Evolutionary conservation across 2,329 filamentous ascomycete species (phyloP), one percentile per base, ranked within the genome.

Genomic region (Alternaria arborescens): DNA sequence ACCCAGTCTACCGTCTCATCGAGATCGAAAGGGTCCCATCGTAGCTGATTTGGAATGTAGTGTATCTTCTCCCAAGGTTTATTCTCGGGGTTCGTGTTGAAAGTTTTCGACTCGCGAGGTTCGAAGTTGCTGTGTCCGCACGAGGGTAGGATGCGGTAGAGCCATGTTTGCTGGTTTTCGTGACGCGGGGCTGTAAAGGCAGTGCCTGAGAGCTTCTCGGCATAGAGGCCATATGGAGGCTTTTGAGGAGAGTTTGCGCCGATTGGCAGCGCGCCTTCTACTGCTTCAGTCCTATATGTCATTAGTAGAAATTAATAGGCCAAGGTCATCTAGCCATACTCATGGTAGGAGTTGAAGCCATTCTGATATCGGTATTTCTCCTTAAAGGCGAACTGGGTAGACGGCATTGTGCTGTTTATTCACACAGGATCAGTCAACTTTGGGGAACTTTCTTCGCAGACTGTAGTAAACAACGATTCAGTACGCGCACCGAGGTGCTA

Each of bases 221-320:
- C 88, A 79, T 95, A 95, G 28, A 97, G 87, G 0, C 92, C 92
- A 66, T 88, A 87, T 0, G 91, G 85, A 0, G 89, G 89, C 74
- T 93, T 92, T 76, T 96, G 92, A 0, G 93, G 93, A 3, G 91
- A 92, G 82, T 96, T 97, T 42, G 89, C 86, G 51, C 86, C 92
- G 60, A 92, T 75, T 8, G 93, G 92, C 5, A 94, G 83, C 5
- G 92, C 89, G 18, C 89, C 90, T 16, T 88, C 83, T 57, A 94
- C 82, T 44, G 92, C 91, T 82, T 95, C 92, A 43, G 90, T 88
- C 75, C 91, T 94, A 71, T 7, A 8, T 28, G 4, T 10, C 40
- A 55, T 72, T 20, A 75, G 66, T 53, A 28, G 28, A 26, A 12
- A 14, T 18, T 16, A 26, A 20, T 20, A 16, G 42, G 30, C n/a